phyloP scores from a whole-genome alignment of 1,139 yeast species.

The Nakaseomyces uthaithaninus region DNA sequence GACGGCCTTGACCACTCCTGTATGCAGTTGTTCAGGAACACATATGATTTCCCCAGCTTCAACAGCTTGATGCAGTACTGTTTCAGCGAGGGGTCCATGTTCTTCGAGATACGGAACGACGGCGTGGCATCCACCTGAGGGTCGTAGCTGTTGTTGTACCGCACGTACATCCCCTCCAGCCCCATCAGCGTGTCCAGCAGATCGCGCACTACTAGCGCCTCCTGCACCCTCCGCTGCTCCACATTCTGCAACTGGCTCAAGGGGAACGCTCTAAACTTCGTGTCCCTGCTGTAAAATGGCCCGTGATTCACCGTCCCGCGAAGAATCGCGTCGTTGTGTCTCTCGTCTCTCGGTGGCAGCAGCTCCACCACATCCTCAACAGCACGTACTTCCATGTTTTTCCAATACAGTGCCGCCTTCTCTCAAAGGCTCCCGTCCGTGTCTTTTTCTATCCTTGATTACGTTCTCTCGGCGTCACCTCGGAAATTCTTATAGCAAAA shows the following conservation, averaged over 20 bases:
- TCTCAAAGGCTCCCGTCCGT: no score
- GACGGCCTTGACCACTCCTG: constrained; percentile 45
- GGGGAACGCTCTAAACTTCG: constrained; percentile 38
- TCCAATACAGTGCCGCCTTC: not conserved
- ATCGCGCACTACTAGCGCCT: constrained; percentile 65
- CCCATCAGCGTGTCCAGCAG: constrained; percentile 63
- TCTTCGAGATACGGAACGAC: constrained; percentile 63
- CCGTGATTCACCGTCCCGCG: constrained; percentile 30
- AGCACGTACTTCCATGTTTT: constrained; percentile 12
- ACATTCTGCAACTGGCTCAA: constrained; percentile 24
- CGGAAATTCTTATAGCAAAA: no score
- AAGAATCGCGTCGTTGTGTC: constrained; percentile 11
- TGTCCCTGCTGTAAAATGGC: constrained; percentile 28
- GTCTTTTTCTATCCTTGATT: no score
- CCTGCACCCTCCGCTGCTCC: constrained; percentile 49
- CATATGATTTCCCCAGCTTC: constrained; percentile 54
- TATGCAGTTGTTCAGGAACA: constrained; percentile 47
- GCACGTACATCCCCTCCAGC: constrained; percentile 67
- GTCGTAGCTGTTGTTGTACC: constrained; percentile 57
- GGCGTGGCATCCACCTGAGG: constrained; percentile 38
- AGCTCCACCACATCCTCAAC: constrained; percentile 14
- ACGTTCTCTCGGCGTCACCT: no score
- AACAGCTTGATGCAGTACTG: constrained; percentile 60
- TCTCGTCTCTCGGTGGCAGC: constrained; percentile 3
- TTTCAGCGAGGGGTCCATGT: constrained; percentile 66